Conservation (phyloP, 371 early-diverging fungal genomes). For the Mortierella sp. region DNA sequence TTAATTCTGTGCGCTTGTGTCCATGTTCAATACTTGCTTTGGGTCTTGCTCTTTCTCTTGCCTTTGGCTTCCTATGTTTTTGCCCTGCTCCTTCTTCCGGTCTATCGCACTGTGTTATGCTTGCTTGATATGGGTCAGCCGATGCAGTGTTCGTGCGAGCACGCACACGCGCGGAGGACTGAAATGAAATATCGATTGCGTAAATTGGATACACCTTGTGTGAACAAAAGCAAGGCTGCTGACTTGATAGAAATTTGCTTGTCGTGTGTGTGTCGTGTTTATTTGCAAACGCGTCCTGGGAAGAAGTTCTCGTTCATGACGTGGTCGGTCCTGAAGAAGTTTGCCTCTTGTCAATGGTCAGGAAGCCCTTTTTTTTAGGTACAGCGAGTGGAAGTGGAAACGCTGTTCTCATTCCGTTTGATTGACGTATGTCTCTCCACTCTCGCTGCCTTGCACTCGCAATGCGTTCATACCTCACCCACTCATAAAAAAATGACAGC, state of each 20-base stretch:
- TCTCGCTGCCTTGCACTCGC: not conserved
- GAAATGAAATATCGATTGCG: constrained; percentile 4
- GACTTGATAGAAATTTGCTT: too few relatives aligned
- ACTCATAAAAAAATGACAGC: not conserved
- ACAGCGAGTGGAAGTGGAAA: not conserved
- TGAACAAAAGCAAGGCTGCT: too few relatives aligned
- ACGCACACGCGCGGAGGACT: not conserved
- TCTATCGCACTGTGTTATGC: not conserved
- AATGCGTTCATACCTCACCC: not conserved
- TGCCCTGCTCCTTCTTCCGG: not conserved
- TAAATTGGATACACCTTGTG: not conserved
- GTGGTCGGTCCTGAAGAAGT: not conserved
- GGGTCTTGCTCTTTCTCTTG: too few relatives aligned
- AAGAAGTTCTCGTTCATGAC: not conserved
- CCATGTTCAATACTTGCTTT: too few relatives aligned
- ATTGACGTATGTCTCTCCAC: not conserved
- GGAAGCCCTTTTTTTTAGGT: not conserved
- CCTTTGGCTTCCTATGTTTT: not conserved
- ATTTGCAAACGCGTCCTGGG: too few relatives aligned
- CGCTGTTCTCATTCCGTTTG: not conserved
- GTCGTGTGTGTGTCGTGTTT: too few relatives aligned
- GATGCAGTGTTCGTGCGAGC: not conserved
- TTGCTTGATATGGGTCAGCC: not conserved
- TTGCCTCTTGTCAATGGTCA: not conserved
- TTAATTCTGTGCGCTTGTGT: too few relatives aligned